Evolutionary conservation across 2,329 filamentous ascomycete genomes (phyloP).

Genomic region (Pseudopithomyces chartarum): DNA sequence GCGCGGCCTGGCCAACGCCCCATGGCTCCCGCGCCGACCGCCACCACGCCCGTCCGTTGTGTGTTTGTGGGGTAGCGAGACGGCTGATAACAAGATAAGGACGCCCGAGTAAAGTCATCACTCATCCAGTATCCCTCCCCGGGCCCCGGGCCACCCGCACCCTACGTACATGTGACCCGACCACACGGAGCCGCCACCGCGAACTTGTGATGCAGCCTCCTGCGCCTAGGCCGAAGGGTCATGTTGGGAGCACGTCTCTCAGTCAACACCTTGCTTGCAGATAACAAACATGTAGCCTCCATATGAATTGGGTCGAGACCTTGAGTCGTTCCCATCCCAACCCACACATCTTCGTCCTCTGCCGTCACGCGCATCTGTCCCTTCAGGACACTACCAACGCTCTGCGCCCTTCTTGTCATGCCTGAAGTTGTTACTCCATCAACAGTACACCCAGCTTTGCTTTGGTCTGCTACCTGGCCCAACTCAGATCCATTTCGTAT

Average conservation of each 20-base stretch:
- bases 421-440: not conserved
- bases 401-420: not conserved
- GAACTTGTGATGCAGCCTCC: constrained; percentile 1
- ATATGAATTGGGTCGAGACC: not conserved
- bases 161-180: constrained; percentile 4
- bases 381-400: too few species aligned
- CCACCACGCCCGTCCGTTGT: not conserved
- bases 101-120: constrained; percentile 4
- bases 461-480: not conserved
- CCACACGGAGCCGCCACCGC: constrained; percentile 4
- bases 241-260: not conserved
- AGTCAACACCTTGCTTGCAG: not conserved
- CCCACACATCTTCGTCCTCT: not conserved
- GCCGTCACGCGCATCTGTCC: not conserved
- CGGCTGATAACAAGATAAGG: constrained; percentile 7
- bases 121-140: not conserved
- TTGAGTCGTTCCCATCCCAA: not conserved
- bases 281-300: not conserved
- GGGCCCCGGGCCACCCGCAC: not conserved
- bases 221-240: not conserved
- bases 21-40: not conserved
- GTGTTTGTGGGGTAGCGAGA: not conserved
- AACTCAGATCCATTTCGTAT: too few species aligned
- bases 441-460: not conserved
- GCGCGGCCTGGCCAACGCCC: not conserved